A percentile compares a stretch with the other conserved stretches of the same genome.
Conservation (phyloP, 2,329 filamentous ascomycete species). For the Balansia obtecta region DNA sequence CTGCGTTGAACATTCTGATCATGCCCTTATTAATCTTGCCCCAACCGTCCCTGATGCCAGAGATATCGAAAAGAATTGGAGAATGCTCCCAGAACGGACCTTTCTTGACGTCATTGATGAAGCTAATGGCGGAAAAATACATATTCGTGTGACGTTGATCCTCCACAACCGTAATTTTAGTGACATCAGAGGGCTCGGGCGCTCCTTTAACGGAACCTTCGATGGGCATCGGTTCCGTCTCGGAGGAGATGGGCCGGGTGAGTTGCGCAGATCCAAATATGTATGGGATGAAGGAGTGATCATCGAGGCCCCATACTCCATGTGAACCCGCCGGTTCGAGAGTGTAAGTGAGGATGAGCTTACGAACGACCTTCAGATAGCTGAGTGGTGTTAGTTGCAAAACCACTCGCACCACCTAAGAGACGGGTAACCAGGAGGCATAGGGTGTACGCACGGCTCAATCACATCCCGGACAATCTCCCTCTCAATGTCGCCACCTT, state of each 20-base stretch:
- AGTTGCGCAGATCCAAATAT: conserved; percentile 91
- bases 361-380: conserved; percentile 69
- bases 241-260: conserved; percentile 56
- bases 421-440: background rate
- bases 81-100: conserved; percentile 97
- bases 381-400: conserved; percentile 25
- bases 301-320: conserved; percentile 97
- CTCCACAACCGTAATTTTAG: conserved; percentile 51
- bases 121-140: conserved; percentile 92
- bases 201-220: conserved; percentile 66
- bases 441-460: conserved; percentile 48
- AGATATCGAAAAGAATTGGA: conserved; percentile 87
- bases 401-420: too few relatives aligned
- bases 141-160: conserved; percentile 57
- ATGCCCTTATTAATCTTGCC: conserved; percentile 99
- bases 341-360: conserved; percentile 79
- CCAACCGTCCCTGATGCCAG: conserved; percentile 86
- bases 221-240: conserved; percentile 49
- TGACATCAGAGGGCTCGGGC: conserved; percentile 59
- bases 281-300: conserved; percentile 89
- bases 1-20: conserved; percentile 98
- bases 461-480: conserved; percentile 72
- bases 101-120: conserved; percentile 94
- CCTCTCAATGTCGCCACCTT: conserved; percentile 52
- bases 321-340: conserved; percentile 93